Percentiles rank a stretch among this genome's conserved stretches.
Conservation (phyloP, 2,329 filamentous ascomycete species). For the Cladosporium sp. region DNA sequence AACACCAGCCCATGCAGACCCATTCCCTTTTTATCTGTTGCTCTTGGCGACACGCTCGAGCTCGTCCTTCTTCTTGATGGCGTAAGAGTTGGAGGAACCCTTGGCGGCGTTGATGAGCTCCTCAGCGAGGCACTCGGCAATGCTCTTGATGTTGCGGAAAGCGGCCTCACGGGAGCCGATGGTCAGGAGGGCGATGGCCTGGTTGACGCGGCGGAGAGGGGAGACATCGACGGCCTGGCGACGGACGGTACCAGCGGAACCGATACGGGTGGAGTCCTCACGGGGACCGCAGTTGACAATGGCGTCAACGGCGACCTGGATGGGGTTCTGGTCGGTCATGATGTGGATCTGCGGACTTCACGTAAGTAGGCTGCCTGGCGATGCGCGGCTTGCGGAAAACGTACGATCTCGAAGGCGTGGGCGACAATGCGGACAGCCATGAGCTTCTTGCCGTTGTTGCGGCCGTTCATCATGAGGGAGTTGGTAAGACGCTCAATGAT, state of each 20-base stretch:
- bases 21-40: constrained; percentile 79
- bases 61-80: constrained; percentile 99
- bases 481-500: constrained; percentile 99
- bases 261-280: constrained; percentile 99
- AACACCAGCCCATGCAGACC: constrained; percentile 16
- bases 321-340: constrained; percentile 99
- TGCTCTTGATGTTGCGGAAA: constrained; percentile 99
- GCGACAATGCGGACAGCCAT: constrained; percentile 99
- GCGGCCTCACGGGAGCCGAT: constrained; percentile 97
- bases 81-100: constrained; percentile 99
- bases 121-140: constrained; percentile 98
- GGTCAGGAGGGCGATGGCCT: constrained; percentile 97
- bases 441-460: constrained; percentile 99
- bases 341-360: constrained; percentile 76
- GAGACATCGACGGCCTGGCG: constrained; percentile 99
- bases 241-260: constrained; percentile 98
- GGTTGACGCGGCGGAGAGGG: constrained; percentile 98
- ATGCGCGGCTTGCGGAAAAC: constrained; percentile 39
- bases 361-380: constrained; percentile 6
- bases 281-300: constrained; percentile 99
- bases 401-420: constrained; percentile 98
- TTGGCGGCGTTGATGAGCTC: constrained; percentile 99
- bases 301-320: constrained; percentile 98
- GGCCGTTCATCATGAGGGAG: constrained; percentile 99
- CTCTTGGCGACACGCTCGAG: constrained; percentile 99